Base-by-base conservation (phyloP, 2,329 filamentous ascomycete species). In the Diaporthe batatas region DNA sequence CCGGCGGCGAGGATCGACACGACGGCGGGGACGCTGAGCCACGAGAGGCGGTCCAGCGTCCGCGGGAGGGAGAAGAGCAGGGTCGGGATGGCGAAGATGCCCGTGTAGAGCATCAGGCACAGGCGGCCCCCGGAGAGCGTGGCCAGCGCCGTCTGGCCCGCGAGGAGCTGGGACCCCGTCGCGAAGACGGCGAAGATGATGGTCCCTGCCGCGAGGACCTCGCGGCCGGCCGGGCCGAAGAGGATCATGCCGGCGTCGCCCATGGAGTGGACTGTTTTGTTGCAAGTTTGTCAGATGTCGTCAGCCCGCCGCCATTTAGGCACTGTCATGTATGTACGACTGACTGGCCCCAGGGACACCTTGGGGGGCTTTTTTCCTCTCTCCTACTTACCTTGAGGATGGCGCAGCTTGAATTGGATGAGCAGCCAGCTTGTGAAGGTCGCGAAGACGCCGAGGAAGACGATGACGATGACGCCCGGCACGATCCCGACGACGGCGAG, bases 201-300 rank as follows among this genome's bases (percentile, higher is more conserved):
- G 0, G 86, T 88, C 3, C 87, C 86, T 23, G 80, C 82, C 39
- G 82, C 83, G 49, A 89, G 81, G 16, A 88, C 74, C 75, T 87
- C 87, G 32, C 86, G 83, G 0, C 88, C 87, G 6, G 86, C 72
- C 1, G 83, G 84, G 3, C 89, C 88, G 70, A 89, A 88, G 25
- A 90, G 81, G 68, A 89, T 84, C 54, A 79, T 80, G 21, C 88
- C 88, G 0, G 87, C 88, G 74, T 90, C 88, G 54, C 88, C 88
- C 80, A 90, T 89, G 68, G 85, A 86, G 76, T 90, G 89, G 3
- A 90, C 87, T 84, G 78, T 44, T 10, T 76, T 70, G 10, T 58
- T 18, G 29, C 29, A 29, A 29, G 29, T 5, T 2, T 29, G 29
- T 29, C 79, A 6, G 23, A 14, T 49, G 78, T 34, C 78, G 75